A percentile compares a stretch with the other conserved stretches of the same genome.
Conservation (phyloP, 75 land plant species). For the Azolla pinnata region DNA sequence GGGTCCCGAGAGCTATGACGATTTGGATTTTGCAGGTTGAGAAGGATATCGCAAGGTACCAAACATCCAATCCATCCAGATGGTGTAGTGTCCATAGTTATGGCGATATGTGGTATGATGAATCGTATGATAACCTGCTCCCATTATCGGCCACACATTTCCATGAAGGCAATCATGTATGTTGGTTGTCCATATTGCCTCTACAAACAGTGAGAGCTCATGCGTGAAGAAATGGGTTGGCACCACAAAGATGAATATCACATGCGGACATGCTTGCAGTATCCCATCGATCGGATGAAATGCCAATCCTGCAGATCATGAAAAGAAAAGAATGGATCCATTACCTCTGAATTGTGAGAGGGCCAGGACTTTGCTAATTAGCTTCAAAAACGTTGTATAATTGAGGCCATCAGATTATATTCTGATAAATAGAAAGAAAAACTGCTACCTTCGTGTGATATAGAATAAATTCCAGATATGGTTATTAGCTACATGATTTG, state of each 20-base stretch:
- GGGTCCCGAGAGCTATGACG: too few species aligned
- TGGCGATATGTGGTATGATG: conserved; percentile 92
- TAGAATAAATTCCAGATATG: too few species aligned
- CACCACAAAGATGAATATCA: conserved; percentile 58
- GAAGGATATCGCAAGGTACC: conserved; percentile 47
- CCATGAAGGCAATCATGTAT: conserved; percentile 93
- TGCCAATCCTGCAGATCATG: conserved; percentile 56
- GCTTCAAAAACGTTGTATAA: too few species aligned
- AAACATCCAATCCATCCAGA: conserved; percentile 86
- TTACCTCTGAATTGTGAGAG: too few species aligned
- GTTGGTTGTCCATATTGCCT: conserved; percentile 89
- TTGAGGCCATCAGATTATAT: too few species aligned
- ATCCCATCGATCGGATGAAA: conserved; percentile 92
- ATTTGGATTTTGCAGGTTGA: not conserved
- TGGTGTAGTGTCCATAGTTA: conserved; percentile 57
- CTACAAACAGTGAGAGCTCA: conserved; percentile 52
- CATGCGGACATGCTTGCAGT: conserved; percentile 82
- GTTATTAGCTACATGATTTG: too few species aligned
- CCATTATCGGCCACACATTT: conserved; percentile 87
- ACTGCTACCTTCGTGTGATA: too few species aligned
- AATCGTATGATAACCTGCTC: conserved; percentile 89
- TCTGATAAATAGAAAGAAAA: too few species aligned
- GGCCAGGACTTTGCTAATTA: too few species aligned
- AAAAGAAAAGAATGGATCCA: too few species aligned
- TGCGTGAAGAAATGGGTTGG: conserved; percentile 76